These are phyloP conservation scores for Cordia subcordata DNA, from an alignment of 257 asterid species.

Conservation along the genomic window DNA sequence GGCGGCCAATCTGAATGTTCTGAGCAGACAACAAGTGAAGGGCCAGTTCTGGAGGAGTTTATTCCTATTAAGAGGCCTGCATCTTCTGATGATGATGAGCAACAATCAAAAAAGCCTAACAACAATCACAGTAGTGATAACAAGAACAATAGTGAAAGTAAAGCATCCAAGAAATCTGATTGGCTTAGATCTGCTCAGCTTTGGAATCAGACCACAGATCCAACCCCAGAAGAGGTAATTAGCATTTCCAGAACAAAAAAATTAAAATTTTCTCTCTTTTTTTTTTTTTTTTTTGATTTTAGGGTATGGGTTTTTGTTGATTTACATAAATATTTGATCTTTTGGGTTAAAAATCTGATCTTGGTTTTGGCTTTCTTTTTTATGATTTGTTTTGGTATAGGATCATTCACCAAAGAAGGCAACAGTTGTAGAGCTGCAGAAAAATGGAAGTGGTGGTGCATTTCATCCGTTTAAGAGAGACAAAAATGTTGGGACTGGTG, in stretches of 20 bases:
- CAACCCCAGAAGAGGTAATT: constrained; percentile 43
- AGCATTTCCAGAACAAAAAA: neutral
- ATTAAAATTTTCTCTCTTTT: too few relatives aligned
- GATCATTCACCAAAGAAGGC: constrained; percentile 31
- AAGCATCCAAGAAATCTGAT: constrained; percentile 51
- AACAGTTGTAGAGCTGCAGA: constrained; percentile 35
- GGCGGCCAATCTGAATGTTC: constrained; percentile 56
- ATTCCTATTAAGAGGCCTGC: constrained; percentile 42
- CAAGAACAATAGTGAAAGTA: constrained; percentile 14
- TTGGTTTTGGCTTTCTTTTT: constrained; percentile 11
- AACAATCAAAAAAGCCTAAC: constrained; percentile 23
- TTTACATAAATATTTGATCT: constrained; percentile 4
- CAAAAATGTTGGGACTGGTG: constrained; percentile 12
- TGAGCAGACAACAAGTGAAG: constrained; percentile 66
- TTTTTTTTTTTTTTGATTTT: neutral
- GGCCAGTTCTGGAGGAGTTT: constrained; percentile 60
- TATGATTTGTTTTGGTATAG: constrained; percentile 17
- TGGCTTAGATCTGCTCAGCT: constrained; percentile 87
- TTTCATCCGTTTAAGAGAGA: constrained; percentile 49
- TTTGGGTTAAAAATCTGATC: neutral
- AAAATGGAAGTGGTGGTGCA: constrained; percentile 42
- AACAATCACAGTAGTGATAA: constrained; percentile 8
- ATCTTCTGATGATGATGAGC: constrained; percentile 16
- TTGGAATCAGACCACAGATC: constrained; percentile 74
- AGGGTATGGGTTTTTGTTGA: constrained; percentile 7